Conservation (phyloP, 495 filamentous ascomycete genomes). For the Trichoderma gamsii region DNA sequence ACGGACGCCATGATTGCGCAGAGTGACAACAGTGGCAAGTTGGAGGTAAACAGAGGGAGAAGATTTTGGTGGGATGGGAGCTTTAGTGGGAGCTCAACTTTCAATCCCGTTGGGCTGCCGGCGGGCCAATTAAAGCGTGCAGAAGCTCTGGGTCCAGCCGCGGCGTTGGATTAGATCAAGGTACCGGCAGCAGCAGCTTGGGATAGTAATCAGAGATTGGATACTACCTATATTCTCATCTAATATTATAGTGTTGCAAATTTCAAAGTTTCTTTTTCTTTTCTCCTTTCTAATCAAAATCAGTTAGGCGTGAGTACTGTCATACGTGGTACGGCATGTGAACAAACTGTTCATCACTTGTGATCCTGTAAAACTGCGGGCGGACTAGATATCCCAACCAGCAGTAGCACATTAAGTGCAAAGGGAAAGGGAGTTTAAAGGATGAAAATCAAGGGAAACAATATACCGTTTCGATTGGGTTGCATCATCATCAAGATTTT, state of each 20-base stretch:
- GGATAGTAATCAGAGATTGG: background rate
- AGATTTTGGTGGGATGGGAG: conserved; percentile 1
- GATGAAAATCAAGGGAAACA: no score
- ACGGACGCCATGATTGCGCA: conserved; percentile 30
- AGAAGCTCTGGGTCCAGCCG: background rate
- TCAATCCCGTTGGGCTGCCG: background rate
- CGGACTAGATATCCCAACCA: no score
- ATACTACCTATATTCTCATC: conserved; percentile 1
- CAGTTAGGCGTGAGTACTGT: no score
- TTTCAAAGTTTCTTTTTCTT: background rate
- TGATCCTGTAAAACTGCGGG: no score
- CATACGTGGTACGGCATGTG: background rate
- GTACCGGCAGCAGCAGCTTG: no score
- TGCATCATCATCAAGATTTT: no score
- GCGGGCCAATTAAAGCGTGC: background rate
- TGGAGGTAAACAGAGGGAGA: background rate
- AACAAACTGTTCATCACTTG: background rate
- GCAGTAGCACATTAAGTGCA: no score
- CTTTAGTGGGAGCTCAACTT: background rate
- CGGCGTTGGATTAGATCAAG: background rate
- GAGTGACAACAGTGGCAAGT: background rate
- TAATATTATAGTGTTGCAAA: background rate
- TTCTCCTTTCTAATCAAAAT: no score
- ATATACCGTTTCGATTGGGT: no score
- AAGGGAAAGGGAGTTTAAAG: no score